Percentiles rank a stretch among this genome's conserved stretches.
phyloP scores from a whole-genome alignment of 2,329 filamentous ascomycete species.

The Erysiphe pulchra region DNA sequence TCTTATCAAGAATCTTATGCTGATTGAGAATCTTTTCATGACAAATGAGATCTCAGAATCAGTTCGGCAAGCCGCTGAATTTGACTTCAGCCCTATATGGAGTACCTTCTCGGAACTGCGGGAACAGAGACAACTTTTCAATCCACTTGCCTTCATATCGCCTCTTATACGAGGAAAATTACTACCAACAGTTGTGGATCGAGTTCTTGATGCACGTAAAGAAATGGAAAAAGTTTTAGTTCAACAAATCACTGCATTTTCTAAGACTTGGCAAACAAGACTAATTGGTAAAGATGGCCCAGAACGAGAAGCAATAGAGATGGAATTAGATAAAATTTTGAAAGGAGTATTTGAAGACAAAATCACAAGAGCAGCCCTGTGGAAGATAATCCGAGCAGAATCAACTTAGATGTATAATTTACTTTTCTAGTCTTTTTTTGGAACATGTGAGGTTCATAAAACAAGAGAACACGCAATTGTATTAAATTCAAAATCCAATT shows the following conservation, averaged over 20 bases:
- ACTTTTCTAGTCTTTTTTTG: too few relatives aligned
- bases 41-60: constrained; percentile 71
- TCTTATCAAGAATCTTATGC: constrained; percentile 78
- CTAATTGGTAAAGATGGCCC: constrained; percentile 19
- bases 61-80: constrained; percentile 24
- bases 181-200: constrained; percentile 15
- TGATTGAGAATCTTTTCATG: constrained; percentile 86
- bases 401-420: not conserved
- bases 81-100: constrained; percentile 40
- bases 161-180: constrained; percentile 19
- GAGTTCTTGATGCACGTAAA: constrained; percentile 31
- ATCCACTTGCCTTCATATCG: constrained; percentile 17
- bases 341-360: constrained; percentile 23
- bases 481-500: too few relatives aligned
- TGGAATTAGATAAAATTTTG: constrained; percentile 31
- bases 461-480: too few relatives aligned
- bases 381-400: constrained; percentile 12
- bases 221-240: constrained; percentile 36
- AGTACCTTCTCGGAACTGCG: constrained; percentile 27
- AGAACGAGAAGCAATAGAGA: constrained; percentile 21
- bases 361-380: constrained; percentile 11
- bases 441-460: too few relatives aligned
- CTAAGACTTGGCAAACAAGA: constrained; percentile 28
- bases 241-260: constrained; percentile 36
- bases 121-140: constrained; percentile 24